Evolutionary conservation across 2,329 filamentous ascomycete genomes (phyloP).

Genomic region (Neoarthrinium moseri): DNA sequence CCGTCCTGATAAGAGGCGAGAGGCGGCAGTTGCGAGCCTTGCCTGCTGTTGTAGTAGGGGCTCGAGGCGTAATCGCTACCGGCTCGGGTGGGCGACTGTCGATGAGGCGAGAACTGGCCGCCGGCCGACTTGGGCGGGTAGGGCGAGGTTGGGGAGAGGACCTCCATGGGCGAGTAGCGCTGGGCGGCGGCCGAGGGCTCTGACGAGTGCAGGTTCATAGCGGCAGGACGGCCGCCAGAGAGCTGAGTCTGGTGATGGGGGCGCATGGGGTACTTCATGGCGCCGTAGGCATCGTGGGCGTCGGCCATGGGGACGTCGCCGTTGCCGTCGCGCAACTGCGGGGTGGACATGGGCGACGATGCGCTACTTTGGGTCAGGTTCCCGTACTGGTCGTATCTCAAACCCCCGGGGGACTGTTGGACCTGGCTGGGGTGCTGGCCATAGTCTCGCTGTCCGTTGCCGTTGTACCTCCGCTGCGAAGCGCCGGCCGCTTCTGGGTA

Average conservation of each 20-base stretch:
- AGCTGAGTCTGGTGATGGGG: constrained; percentile 75
- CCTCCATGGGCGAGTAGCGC: constrained; percentile 95
- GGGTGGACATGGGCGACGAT: constrained; percentile 56
- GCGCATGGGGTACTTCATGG: constrained; percentile 82
- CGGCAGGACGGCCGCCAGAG: constrained; percentile 45
- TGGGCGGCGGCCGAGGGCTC: constrained; percentile 82
- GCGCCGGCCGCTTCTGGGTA: constrained; percentile 65
- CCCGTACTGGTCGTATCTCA: constrained; percentile 65
- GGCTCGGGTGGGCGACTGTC: constrained; percentile 74
- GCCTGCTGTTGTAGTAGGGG: constrained; percentile 54
- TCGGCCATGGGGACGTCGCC: constrained; percentile 87
- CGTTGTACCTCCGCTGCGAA: constrained; percentile 57
- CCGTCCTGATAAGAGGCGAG: constrained; percentile 71
- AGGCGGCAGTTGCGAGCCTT: constrained; percentile 69
- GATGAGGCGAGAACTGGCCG: constrained; percentile 44
- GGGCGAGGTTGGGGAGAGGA: constrained; percentile 75
- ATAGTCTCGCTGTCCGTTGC: constrained; percentile 30
- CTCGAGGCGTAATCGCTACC: constrained; percentile 59
- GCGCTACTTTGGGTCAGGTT: constrained; percentile 18
- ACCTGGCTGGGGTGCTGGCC: constrained; percentile 24
- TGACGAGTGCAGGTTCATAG: constrained; percentile 65
- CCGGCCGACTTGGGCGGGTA: constrained; percentile 65
- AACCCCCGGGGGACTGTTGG: constrained; percentile 55
- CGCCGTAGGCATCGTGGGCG: constrained; percentile 75
- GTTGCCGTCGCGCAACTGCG: constrained; percentile 63